Conservation (phyloP, 75 land plant genomes). For the Isoetes taiwanensis region DNA sequence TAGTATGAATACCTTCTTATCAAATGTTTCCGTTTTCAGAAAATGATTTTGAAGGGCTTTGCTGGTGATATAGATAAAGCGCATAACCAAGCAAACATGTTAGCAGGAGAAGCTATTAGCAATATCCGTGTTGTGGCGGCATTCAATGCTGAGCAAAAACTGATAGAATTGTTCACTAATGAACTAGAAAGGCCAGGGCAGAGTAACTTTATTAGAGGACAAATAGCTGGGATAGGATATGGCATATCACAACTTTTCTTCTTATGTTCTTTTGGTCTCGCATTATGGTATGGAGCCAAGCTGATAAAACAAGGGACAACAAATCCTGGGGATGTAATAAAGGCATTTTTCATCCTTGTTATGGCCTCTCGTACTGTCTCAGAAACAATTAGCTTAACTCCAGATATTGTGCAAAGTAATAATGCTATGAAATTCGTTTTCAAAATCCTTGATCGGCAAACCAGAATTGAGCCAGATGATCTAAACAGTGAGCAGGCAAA, state of each 20-base stretch:
- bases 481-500: conserved; percentile 45
- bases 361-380: conserved; percentile 78
- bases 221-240: conserved; percentile 57
- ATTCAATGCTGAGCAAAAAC: conserved; percentile 75
- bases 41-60: conserved; percentile 68
- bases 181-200: conserved; percentile 49
- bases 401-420: conserved; percentile 63
- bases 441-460: conserved; percentile 46
- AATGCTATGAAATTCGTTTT: conserved; percentile 71
- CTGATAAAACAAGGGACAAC: conserved; percentile 54
- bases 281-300: conserved; percentile 70
- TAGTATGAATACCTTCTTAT: too few relatives aligned
- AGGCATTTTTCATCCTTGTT: conserved; percentile 73
- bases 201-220: conserved; percentile 57
- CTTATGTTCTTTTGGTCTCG: conserved; percentile 63
- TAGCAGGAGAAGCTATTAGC: conserved; percentile 84
- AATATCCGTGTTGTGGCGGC: conserved; percentile 86
- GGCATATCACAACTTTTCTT: conserved; percentile 73
- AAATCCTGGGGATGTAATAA: conserved; percentile 71
- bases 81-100: conserved; percentile 71
- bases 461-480: conserved; percentile 70
- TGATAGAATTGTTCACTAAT: conserved; percentile 46
- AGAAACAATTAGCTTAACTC: conserved; percentile 77
- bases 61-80: conserved; percentile 86
- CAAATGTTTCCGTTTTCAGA: conserved; percentile 43